These are phyloP conservation scores for Catharanthus roseus DNA, from an alignment of 257 asterid species.

Conservation along the genomic window DNA sequence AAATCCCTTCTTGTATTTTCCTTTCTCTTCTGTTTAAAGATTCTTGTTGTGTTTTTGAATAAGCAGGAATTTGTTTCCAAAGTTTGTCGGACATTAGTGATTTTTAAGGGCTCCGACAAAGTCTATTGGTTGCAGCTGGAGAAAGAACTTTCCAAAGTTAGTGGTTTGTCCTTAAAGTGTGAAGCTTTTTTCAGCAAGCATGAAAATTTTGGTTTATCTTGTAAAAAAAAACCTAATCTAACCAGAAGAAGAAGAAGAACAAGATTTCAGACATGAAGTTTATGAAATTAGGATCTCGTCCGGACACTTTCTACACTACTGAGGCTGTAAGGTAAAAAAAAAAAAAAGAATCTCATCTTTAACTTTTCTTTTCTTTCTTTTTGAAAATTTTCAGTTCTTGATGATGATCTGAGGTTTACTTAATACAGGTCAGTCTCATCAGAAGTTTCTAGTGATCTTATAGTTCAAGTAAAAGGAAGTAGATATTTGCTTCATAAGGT, in stretches of 20 bases:
- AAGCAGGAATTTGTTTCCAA: too few relatives aligned
- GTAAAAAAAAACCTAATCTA: conserved; percentile 13
- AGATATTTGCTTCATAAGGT: conserved; percentile 85
- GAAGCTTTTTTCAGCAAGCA: conserved; percentile 10
- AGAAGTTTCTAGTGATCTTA: conserved; percentile 78
- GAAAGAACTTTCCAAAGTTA: conserved; percentile 22
- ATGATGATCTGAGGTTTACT: conserved; percentile 8
- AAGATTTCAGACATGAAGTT: conserved; percentile 59
- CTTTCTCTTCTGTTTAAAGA: not conserved
- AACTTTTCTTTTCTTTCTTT: too few relatives aligned
- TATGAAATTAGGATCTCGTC: conserved; percentile 84
- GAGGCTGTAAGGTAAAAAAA: conserved; percentile 47
- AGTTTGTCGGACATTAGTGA: not conserved
- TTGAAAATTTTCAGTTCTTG: too few relatives aligned
- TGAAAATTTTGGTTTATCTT: too few relatives aligned
- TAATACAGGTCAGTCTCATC: conserved; percentile 70
- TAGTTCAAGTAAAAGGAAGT: conserved; percentile 63
- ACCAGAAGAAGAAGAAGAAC: conserved; percentile 11
- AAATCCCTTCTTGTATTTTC: not conserved
- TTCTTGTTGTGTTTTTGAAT: conserved; percentile 5
- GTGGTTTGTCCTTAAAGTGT: conserved; percentile 21
- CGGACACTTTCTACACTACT: conserved; percentile 69
- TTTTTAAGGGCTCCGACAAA: conserved; percentile 18
- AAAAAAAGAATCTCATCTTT: too few relatives aligned
- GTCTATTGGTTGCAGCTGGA: conserved; percentile 34